A percentile compares a stretch with the other conserved stretches of the same genome.
Conservation (phyloP, 768 basidiomycete genomes). For the Russula griseocarnosa region DNA sequence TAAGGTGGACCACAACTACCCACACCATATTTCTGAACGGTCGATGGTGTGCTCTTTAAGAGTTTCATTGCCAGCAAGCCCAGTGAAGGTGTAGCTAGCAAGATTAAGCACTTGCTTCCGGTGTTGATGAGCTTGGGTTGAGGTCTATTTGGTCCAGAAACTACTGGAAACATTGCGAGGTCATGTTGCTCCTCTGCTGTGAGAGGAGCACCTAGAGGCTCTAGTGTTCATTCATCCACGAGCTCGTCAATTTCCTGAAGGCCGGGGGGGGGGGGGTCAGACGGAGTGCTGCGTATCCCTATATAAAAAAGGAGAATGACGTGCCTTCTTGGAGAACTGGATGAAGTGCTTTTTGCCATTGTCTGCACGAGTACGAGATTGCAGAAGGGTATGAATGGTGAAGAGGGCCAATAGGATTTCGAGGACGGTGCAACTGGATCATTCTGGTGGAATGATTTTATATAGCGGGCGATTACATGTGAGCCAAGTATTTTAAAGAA, state of each 20-base stretch:
- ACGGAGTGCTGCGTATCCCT: not conserved
- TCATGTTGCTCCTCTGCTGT: constrained; percentile 58
- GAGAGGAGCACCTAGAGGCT: constrained; percentile 69
- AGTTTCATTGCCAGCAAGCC: constrained; percentile 80
- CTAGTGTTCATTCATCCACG: constrained; percentile 92
- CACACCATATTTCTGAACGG: constrained; percentile 75
- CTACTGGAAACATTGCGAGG: constrained; percentile 62
- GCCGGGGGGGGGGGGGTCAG: not conserved
- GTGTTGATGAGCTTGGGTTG: constrained; percentile 72
- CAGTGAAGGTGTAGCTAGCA: constrained; percentile 87
- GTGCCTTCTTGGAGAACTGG: constrained; percentile 83
- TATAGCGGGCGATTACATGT: no score
- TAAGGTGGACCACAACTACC: no score
- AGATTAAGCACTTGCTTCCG: constrained; percentile 78
- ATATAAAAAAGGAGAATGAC: constrained; percentile 27
- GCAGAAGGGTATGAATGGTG: no score
- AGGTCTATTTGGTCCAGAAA: constrained; percentile 75
- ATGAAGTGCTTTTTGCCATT: constrained; percentile 84
- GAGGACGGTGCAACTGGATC: no score
- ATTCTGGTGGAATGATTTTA: no score
- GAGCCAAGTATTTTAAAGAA: no score
- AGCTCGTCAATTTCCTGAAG: constrained; percentile 91
- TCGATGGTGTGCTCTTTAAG: constrained; percentile 81
- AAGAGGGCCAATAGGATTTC: no score
- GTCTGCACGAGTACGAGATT: no score